Conservation (phyloP, 495 filamentous ascomycete genomes). For the Hypoxylon rickii region DNA sequence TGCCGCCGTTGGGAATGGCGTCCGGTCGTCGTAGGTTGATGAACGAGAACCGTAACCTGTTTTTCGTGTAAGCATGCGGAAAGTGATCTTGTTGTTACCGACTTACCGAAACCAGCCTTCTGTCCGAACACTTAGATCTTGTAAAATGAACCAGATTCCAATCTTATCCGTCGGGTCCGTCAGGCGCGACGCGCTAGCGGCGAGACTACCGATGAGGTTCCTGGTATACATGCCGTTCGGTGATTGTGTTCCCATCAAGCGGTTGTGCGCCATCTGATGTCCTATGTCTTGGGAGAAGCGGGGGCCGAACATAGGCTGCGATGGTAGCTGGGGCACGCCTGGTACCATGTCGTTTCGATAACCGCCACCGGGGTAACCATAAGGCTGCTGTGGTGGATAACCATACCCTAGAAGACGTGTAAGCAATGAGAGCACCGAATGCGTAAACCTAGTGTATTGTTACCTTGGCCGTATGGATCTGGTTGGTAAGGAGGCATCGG, state of each 20-base stretch:
- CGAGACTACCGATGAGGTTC: constrained; percentile 92
- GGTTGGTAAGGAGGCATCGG: constrained; percentile 45
- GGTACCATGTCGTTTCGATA: constrained; percentile 37
- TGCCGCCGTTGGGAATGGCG: constrained; percentile 40
- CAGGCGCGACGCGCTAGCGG: constrained; percentile 86
- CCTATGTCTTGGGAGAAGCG: constrained; percentile 41
- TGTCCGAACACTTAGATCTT: constrained; percentile 91
- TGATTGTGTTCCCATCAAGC: constrained; percentile 42
- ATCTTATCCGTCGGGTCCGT: constrained; percentile 81
- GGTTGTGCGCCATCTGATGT: constrained; percentile 43
- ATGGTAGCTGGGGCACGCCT: constrained; percentile 37
- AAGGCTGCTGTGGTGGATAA: constrained; percentile 38
- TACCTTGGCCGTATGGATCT: constrained; percentile 45
- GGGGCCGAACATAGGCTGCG: constrained; percentile 40
- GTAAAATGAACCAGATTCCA: constrained; percentile 96
- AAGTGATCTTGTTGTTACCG: not conserved
- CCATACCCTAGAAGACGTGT: constrained; percentile 46
- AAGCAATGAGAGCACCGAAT: constrained; percentile 9
- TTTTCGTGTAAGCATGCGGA: constrained; percentile 14
- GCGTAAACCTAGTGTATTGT: constrained; percentile 30
- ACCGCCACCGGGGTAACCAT: constrained; percentile 36
- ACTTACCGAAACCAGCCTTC: constrained; percentile 87
- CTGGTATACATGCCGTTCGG: constrained; percentile 90
- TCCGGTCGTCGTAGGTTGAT: constrained; percentile 72
- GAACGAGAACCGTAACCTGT: constrained; percentile 63